Percentiles rank a stretch among this genome's conserved stretches.
phyloP scores from a whole-genome alignment of 1,284 basidiomycete genomes.

The Cryptococcus depauperatus region DNA sequence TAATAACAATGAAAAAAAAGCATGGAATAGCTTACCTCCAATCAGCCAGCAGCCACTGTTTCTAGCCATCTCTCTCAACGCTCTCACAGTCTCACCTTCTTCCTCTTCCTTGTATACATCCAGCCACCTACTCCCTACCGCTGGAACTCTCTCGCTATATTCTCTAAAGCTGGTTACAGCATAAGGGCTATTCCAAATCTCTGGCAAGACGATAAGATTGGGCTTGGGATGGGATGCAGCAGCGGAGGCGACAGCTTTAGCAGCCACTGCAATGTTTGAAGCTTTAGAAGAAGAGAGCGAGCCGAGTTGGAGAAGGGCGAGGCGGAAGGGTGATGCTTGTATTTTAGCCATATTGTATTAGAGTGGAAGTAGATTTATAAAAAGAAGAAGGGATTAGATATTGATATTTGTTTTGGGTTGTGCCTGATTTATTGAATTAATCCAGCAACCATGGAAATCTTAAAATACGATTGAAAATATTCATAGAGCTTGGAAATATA shows the following conservation, averaged over 20 bases:
- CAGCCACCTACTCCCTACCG: conserved; percentile 32
- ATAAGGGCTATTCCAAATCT: conserved; percentile 98
- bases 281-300: conserved; percentile 60
- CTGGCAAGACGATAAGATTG: conserved; percentile 80
- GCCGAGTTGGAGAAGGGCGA: conserved; percentile 81
- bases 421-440: neutral
- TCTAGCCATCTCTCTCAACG: conserved; percentile 74
- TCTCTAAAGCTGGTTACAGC: conserved; percentile 75
- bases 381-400: neutral
- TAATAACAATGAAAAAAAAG: neutral
- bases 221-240: conserved; percentile 51
- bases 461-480: neutral
- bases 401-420: too few relatives aligned
- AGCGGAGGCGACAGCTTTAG: conserved; percentile 67
- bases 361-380: neutral
- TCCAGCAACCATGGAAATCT: neutral
- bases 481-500: neutral
- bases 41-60: conserved; percentile 79
- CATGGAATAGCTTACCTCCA: conserved; percentile 56
- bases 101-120: conserved; percentile 42
- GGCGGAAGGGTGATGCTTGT: conserved; percentile 58
- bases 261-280: conserved; percentile 68
- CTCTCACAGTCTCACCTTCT: conserved; percentile 62
- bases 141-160: conserved; percentile 69
- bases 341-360: conserved; percentile 36